Conservation (phyloP, 495 filamentous ascomycete species). For the Penicillium mononematosum region DNA sequence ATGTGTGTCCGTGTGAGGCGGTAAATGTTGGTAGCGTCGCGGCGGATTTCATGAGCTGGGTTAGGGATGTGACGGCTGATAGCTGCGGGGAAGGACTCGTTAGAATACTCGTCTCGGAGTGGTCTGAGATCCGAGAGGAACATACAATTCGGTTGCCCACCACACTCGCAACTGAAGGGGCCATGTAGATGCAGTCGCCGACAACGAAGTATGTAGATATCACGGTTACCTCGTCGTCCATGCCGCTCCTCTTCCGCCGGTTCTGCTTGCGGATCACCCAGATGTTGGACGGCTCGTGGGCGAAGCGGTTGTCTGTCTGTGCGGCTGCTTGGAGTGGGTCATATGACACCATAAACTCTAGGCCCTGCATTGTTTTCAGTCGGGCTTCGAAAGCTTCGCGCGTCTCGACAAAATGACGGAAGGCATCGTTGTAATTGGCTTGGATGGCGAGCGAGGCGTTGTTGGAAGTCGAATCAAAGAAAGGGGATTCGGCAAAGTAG, state of each 20-base stretch:
- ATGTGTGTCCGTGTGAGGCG: constrained; percentile 71
- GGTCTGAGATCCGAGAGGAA: constrained; percentile 13
- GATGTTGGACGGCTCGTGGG: constrained; percentile 59
- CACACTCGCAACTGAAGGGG: constrained; percentile 75
- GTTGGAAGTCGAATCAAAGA: constrained; percentile 87
- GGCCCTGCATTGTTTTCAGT: constrained; percentile 73
- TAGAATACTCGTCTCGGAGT: constrained; percentile 11
- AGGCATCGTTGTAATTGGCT: constrained; percentile 69
- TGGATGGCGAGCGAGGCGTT: constrained; percentile 77
- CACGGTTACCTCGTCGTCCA: constrained; percentile 68
- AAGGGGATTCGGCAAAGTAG: constrained; percentile 88
- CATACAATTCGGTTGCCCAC: constrained; percentile 72
- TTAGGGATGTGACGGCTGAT: constrained; percentile 60
- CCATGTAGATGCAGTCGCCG: constrained; percentile 86
- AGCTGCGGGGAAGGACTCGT: constrained; percentile 53
- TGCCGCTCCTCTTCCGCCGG: constrained; percentile 55
- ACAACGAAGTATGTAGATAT: constrained; percentile 80
- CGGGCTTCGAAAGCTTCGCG: constrained; percentile 77
- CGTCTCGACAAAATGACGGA: constrained; percentile 60
- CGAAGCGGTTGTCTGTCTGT: constrained; percentile 57
- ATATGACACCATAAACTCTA: constrained; percentile 79
- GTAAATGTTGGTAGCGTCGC: constrained; percentile 68
- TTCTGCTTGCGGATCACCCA: constrained; percentile 94
- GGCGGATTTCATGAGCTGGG: constrained; percentile 61
- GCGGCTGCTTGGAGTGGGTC: constrained; percentile 65